Conservation (phyloP, 192 early-diverging fungal genomes). For the Mortierella claussenii region DNA sequence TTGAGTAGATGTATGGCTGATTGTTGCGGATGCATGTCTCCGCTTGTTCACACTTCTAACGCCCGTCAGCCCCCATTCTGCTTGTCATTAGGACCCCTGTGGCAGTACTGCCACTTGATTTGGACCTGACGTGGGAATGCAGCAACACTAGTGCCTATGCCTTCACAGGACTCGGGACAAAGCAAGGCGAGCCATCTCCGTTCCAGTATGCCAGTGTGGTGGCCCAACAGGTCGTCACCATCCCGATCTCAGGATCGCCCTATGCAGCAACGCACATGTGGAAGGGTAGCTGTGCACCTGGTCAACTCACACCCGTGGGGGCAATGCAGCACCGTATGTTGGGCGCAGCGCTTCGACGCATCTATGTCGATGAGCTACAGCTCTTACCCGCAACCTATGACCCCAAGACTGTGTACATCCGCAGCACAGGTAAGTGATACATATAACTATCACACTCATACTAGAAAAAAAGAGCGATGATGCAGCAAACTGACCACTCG, state of each 20-base stretch:
- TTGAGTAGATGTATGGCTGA: no score
- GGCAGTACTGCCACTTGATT: conserved; percentile 22
- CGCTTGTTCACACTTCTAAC: no score
- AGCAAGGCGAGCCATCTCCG: conserved; percentile 15
- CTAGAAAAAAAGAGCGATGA: not conserved
- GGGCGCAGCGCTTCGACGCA: conserved; percentile 41
- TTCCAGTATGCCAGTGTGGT: conserved; percentile 33
- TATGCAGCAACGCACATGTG: conserved; percentile 32
- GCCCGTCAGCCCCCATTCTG: not conserved
- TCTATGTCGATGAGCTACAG: conserved; percentile 36
- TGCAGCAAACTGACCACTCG: not conserved
- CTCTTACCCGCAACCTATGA: conserved; percentile 21
- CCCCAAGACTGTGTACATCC: conserved; percentile 21
- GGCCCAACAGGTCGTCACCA: conserved; percentile 35
- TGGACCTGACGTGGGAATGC: conserved; percentile 37
- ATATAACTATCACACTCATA: not conserved
- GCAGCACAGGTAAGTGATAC: conserved; percentile 40
- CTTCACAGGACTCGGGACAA: conserved; percentile 21
- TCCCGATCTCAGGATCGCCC: conserved; percentile 22
- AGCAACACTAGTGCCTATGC: conserved; percentile 28
- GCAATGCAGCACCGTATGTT: conserved; percentile 48
- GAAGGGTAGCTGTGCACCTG: conserved; percentile 39
- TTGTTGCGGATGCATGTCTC: no score
- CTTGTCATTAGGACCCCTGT: conserved; percentile 16
- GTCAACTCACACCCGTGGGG: conserved; percentile 41